Evolutionary conservation across 2,329 filamentous ascomycete genomes (phyloP), one percentile per base, ranked within the genome.

Genomic region (Colletotrichum ledebouriae): DNA sequence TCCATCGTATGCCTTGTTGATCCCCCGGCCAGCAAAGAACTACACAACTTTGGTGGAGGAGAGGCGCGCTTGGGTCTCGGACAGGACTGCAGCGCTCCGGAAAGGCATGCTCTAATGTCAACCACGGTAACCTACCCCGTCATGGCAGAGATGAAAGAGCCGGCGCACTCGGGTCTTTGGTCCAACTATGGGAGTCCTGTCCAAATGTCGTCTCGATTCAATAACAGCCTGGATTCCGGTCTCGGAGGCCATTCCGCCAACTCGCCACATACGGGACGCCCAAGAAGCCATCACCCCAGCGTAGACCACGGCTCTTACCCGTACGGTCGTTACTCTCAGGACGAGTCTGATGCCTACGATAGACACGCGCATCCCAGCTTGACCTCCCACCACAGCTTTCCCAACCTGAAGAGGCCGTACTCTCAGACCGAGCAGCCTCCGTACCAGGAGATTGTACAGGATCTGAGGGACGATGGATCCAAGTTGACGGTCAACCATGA

Each of bases 141-240:
- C 77, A 89, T 89, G 87, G 85, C 87, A 85, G 87, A 89, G 77
- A 78, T 89, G 81, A 88, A 88, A 83, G 87, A 89, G 79, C 80
- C 85, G 75, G 79, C 83, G 76, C 86, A 88, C 78, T 81, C 83
- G 74, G 84, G 82, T 77, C 78, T 89, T 73, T 89, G 87, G 87
- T 81, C 85, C 73, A 86, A 82, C 80, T 89, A 89, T 78, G 83
- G 82, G 71, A 81, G 81, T 70, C 83, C 85, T 65, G 82, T 87
- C 70, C 85, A 86, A 72, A 81, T 89, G 76, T 78, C 85, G 61
- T 81, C 79, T 71, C 84, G 86, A 71, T 85, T 84, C 71, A 80
- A 83, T 70, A 83, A 82, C 73, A 77, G 79, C 71, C 81, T 88
- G 76, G 86, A 88, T 69, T 80, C 83, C 67, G 78, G 81, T 66